These are phyloP conservation scores for Aspergillus cavernicola DNA, from an alignment of 495 filamentous ascomycete genomes.

Conservation along the genomic window DNA sequence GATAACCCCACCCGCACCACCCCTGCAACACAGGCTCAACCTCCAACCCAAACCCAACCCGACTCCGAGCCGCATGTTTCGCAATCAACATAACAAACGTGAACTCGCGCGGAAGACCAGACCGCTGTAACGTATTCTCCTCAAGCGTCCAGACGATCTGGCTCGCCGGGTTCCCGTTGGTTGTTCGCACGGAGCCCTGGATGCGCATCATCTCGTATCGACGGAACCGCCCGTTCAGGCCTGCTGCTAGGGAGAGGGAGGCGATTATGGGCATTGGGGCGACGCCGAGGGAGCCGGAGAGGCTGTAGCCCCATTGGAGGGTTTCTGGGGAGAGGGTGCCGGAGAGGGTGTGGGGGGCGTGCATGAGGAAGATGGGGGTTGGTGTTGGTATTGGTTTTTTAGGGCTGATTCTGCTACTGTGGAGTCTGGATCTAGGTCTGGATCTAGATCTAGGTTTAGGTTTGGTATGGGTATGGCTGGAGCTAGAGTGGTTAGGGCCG, in stretches of 20 bases:
- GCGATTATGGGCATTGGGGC: conserved; percentile 44
- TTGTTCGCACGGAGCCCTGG: conserved; percentile 45
- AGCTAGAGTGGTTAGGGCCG: conserved; percentile 36
- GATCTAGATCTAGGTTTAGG: neutral
- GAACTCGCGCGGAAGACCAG: conserved; percentile 52
- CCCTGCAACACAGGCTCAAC: conserved; percentile 40
- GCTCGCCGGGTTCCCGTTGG: conserved; percentile 41
- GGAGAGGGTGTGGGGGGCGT: conserved; percentile 51
- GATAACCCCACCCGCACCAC: conserved; percentile 29
- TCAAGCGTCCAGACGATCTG: conserved; percentile 51
- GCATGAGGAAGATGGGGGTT: conserved; percentile 44
- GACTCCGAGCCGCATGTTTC: conserved; percentile 32
- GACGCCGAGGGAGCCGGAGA: conserved; percentile 46
- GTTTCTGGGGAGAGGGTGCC: conserved; percentile 51
- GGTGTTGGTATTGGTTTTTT: no score
- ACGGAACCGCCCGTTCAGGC: conserved; percentile 35
- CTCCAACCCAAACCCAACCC: conserved; percentile 28
- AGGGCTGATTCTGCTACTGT: conserved; percentile 10
- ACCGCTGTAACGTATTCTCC: conserved; percentile 48
- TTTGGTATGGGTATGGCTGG: conserved; percentile 10
- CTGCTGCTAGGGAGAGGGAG: conserved; percentile 39
- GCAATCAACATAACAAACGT: conserved; percentile 52
- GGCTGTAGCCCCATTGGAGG: conserved; percentile 50
- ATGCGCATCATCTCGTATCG: conserved; percentile 54
- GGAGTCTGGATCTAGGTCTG: neutral